Evolutionary conservation across 306 rosid genomes (phyloP), one percentile per base, ranked within the genome.

Genomic region (Senna tora): DNA sequence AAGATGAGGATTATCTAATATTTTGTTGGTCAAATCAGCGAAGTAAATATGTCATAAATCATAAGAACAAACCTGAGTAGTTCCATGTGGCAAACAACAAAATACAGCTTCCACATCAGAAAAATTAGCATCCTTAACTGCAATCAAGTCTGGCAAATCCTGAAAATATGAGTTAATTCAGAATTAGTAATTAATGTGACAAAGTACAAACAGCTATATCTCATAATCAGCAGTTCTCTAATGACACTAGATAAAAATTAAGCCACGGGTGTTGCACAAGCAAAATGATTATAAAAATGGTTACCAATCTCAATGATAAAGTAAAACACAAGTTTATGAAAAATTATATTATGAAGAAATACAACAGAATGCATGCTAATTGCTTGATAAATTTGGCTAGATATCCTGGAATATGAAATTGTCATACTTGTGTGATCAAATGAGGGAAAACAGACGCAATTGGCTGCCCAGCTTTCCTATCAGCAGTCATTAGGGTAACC

Each of bases 81-180:
- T 91, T 76, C 98, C 97, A 70, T 94, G 96, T 6, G 98, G 97
- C 84, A 94, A 86, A 80, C 97, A 94, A 71, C 98, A 94, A 73
- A 94, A 94, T 54, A 89, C 96, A 67, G 97, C 98, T 83, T 94
- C 96, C 58, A 89, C 90, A 34, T 84, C 74, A 65, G 91, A 86
- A 83, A 91, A 94, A 50, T 86, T 55, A 1, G 97, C 95, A 80
- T 94, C 98, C 86, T 91, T 86, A 69, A 94, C 41, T 46, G 97
- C 88, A 73, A 91, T 88, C 92, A 93, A 81, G 78, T 86, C 90
- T 17, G 97, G 97, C 32, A 93, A 85, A 80, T 84, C 77, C 98
- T 93, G 79, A 69, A 83, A 52, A 66, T 38, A 76, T 28, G 25
- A 72, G 67, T 53, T 30, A 79, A 61, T 55, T 66, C 42, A 49